Base-by-base conservation (phyloP, 2,329 filamentous ascomycete genomes). In the Chaetomium sp. region DNA sequence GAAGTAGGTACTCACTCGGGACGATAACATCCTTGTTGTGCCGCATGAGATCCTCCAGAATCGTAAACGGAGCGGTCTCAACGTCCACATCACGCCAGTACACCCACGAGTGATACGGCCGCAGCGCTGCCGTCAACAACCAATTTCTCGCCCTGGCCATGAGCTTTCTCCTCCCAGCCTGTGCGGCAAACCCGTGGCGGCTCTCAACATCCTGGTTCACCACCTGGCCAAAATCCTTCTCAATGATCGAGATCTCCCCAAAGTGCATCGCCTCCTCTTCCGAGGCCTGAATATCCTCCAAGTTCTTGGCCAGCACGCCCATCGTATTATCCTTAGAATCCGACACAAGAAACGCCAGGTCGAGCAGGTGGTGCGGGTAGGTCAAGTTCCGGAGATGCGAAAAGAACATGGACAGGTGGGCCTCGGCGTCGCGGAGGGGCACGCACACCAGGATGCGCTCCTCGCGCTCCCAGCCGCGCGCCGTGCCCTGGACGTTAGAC, bases 41-140 rank as follows among this genome's bases (percentile, higher is more conserved):
- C 68, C 94, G 88, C 95, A 99, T 99, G 62, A 99, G 80, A 79
- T 99, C 95, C 75, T 99, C 95, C 68, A 99, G 80, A 71, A 99
- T 98, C 0, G 95, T 98, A 74, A 94, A 95, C 0, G 95, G 95
- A 2, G 95, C 95, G 1, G 95, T 99, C 78, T 98, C 93, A 9
- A 99, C 95, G 78, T 99, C 95, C 27, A 97, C 95, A 79, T 99
- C 95, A 78, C 95, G 88, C 95, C 95, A 99, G 76, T 99, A 99
- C 10, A 99, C 95, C 95, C 95, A 99, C 69, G 93, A 97, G 76
- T 99, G 95, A 60, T 95, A 96, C 1, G 95, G 95, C 51, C 95
- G 88, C 61, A 99, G 81, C 25, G 95, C 94, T 49, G 95, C 94
- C 73, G 93, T 97, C 63, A 99, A 80, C 60, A 99, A 83, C 95